Base-by-base conservation (phyloP, 148 eudicot species). In the Camellia granthamiana region DNA sequence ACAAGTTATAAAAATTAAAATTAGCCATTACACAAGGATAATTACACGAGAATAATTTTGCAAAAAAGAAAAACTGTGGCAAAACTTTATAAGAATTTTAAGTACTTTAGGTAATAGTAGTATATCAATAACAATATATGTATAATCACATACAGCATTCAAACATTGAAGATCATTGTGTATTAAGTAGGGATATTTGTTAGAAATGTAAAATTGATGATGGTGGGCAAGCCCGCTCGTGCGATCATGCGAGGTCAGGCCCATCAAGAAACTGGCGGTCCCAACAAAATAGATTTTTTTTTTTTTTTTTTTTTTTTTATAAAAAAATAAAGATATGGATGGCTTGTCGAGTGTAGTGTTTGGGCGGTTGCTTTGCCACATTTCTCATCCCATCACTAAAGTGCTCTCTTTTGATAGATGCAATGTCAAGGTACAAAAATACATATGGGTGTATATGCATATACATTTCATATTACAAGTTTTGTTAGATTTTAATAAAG, bases 141-240 rank as follows among this genome's bases (percentile, higher is more conserved):
- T 30, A 30, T 74, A 74, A 44, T 41, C 47, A 41, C 23, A 58
- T 42, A 41, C 38, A 69, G n/a, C 47, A 16, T 43, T 69, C 30
- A 49, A 12, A 71, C 47, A 23, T n/a, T 47, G 13, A 70, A 46
- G 11, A 75, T 75, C 52, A 75, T 59, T 75, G 51, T 41, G 54
- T 61, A 6, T 76, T 8, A 30, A 30, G 41, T 60, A 43, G n/a
- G 69, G 69, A 15, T 61, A 63, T 23, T 43, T 23, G 67, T 59
- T 75, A 75, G 38, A 30, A 66, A 38, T 49, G 38, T 12, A 21
- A 74, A 58, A 38, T 71, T 42, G 71, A 3, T 14, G 1, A 44
- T 30, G 15, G 88, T 82, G 85, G 88, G 88, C 70, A 85, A 85
- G 64, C 56, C 90, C 86, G 85, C 88, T 87, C 91, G 91, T 89